phyloP scores from a whole-genome alignment of 495 filamentous ascomycete genomes.

The Parmelia sp. region DNA sequence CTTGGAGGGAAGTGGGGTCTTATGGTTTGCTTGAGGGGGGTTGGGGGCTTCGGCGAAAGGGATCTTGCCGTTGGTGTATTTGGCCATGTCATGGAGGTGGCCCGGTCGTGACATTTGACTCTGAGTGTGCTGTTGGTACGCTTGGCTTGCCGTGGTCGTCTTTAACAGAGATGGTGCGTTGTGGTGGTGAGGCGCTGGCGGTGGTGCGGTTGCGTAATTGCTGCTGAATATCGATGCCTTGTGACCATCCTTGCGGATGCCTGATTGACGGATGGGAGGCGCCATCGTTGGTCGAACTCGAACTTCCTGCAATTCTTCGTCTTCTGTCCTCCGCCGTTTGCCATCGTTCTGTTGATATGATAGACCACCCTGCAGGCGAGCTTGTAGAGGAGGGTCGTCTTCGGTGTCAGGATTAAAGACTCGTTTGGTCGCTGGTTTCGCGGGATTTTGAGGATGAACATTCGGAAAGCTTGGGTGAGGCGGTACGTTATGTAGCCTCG shows the following conservation, averaged over 20 bases:
- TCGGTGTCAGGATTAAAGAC: conserved; percentile 46
- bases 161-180: conserved; percentile 30
- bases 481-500: conserved; percentile 49
- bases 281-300: conserved; percentile 57
- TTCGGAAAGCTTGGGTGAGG: conserved; percentile 40
- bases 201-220: conserved; percentile 53
- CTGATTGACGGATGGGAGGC: conserved; percentile 76
- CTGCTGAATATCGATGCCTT: conserved; percentile 58
- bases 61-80: conserved; percentile 80
- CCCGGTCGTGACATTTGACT: conserved; percentile 51
- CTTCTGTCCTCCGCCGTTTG: conserved; percentile 55
- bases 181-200: conserved; percentile 41
- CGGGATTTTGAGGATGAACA: conserved; percentile 48
- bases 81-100: conserved; percentile 70
- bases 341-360: conserved; percentile 44
- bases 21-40: conserved; percentile 37
- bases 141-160: conserved; percentile 28
- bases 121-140: conserved; percentile 39
- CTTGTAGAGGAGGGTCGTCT: conserved; percentile 37
- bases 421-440: conserved; percentile 58
- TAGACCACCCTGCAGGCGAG: conserved; percentile 38
- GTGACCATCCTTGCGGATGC: conserved; percentile 61
- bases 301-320: conserved; percentile 44
- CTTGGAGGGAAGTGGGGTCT: conserved; percentile 50
- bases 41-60: conserved; percentile 71